Base-by-base conservation (phyloP, 164 flowering plant genomes). In the Platanus orientalis region DNA sequence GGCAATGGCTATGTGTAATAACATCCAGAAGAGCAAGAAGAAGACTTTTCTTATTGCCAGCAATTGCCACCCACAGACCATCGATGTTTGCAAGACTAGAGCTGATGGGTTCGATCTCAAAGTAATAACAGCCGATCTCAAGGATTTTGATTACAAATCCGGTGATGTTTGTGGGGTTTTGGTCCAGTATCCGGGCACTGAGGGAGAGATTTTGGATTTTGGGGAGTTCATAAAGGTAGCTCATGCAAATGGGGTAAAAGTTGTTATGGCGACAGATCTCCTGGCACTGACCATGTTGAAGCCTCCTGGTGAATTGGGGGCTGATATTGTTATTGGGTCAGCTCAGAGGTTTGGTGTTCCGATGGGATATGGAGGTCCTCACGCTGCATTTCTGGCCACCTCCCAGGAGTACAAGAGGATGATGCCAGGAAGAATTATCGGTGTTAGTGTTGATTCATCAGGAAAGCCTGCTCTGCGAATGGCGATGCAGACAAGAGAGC, bases 401-500 rank as follows among this genome's bases (percentile, higher is more conserved):
- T 91, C 99, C 1, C 96, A 89, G 70, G 97, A 91, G 81, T 91
- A 94, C 69, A 94, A 89, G 83, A 81, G 99, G 79, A 71, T 94
- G 99, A 94, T 94, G 96, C 99, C 99, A 0, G 99, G 99, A 60
- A 81, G 99, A 69, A 89, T 91, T 58, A 89, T 94, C 62, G 99
- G 99, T 49, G 84, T 94, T 9, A 94, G 97, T 71, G 94, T 91
- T 58, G 99, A 94, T 80, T 83, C 97, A n/a, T 74, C 89, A 0
- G 99, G 99, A 29, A 94, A 89, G 77, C 85, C 85, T 24, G 99
- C 96, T 20, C 71, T 94, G 23, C 89, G 99, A 49, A 89, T 94
- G 99, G 99, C 99, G 0, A 94, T 94, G 99, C 99, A 94, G 75
- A 94, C 97, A 0, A 80, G 99, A 70, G 99, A 94, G 81, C 99